phyloP scores from a whole-genome alignment of 805 yeast genomes.

The Yamadazyma nakazawae region DNA sequence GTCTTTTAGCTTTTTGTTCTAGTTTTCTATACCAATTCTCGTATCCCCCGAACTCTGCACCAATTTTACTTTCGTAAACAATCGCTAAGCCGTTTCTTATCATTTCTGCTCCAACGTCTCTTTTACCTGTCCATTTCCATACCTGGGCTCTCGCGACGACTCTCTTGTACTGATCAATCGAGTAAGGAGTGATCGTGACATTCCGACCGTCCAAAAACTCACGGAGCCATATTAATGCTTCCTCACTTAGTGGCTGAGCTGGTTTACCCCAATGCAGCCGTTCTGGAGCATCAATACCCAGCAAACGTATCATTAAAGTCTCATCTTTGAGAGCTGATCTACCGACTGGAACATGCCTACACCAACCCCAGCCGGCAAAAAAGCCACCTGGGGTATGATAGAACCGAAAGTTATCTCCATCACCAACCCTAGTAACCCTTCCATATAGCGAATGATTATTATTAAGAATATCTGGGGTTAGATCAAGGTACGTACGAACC shows the following conservation, averaged over 20 bases:
- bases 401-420: conserved; percentile 91
- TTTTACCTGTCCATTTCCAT: conserved; percentile 53
- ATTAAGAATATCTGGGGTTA: conserved; percentile 34
- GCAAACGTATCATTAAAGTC: conserved; percentile 77
- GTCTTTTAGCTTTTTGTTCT: conserved; percentile 57
- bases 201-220: conserved; percentile 59
- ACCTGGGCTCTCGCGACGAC: conserved; percentile 79
- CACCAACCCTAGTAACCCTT: conserved; percentile 85
- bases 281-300: conserved; percentile 98
- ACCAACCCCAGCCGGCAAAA: conserved; percentile 91
- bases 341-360: conserved; percentile 59
- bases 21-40: conserved; percentile 56
- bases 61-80: conserved; percentile 77
- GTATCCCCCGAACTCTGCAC: conserved; percentile 83
- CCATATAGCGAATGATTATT: conserved; percentile 45
- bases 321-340: conserved; percentile 49
- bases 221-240: conserved; percentile 78
- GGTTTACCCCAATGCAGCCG: conserved; percentile 91
- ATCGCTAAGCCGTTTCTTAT: conserved; percentile 76
- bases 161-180: conserved; percentile 84
- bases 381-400: conserved; percentile 93
- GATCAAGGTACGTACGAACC: conserved; percentile 33
- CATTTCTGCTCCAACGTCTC: conserved; percentile 88
- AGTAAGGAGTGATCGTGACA: conserved; percentile 73
- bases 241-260: conserved; percentile 83